Percentiles rank a stretch among this genome's conserved stretches.
phyloP scores from a whole-genome alignment of 345 rosid genomes.

The Aquilaria yunnanensis region DNA sequence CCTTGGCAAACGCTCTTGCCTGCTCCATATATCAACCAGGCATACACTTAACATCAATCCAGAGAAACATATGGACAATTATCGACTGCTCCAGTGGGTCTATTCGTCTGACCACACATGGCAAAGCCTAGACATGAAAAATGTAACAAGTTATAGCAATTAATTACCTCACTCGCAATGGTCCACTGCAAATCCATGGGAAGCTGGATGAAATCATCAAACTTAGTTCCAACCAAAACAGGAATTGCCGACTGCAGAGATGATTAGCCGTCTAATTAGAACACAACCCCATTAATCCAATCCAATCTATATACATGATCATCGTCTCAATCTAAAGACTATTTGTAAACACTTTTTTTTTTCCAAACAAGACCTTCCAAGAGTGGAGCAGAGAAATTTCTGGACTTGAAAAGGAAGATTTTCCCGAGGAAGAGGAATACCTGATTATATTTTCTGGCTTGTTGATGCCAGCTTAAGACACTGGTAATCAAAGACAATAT shows the following conservation, averaged over 20 bases:
- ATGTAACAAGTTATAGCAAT: not conserved
- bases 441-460: slow-evolving; percentile 81
- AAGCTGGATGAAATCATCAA: slow-evolving; percentile 91
- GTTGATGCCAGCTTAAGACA: slow-evolving; percentile 70
- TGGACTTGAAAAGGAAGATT: not conserved
- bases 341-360: no score
- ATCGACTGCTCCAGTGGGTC: not conserved
- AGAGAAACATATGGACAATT: not conserved
- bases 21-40: slow-evolving; percentile 20
- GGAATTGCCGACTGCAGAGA: slow-evolving; percentile 73
- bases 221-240: slow-evolving; percentile 78
- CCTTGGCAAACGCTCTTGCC: slow-evolving; percentile 93
- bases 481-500: slow-evolving; percentile 27
- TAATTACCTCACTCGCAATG: slow-evolving; percentile 74
- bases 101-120: not conserved
- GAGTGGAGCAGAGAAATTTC: not conserved
- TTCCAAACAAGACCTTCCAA: no score
- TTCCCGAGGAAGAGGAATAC: slow-evolving; percentile 17
- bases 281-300: not conserved
- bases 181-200: slow-evolving; percentile 90
- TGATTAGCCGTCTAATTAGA: not conserved
- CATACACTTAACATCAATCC: not conserved
- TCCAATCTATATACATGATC: not conserved
- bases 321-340: no score
- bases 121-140: not conserved